Base-by-base conservation (phyloP, 768 basidiomycete genomes). In the Auricularia sp. region DNA sequence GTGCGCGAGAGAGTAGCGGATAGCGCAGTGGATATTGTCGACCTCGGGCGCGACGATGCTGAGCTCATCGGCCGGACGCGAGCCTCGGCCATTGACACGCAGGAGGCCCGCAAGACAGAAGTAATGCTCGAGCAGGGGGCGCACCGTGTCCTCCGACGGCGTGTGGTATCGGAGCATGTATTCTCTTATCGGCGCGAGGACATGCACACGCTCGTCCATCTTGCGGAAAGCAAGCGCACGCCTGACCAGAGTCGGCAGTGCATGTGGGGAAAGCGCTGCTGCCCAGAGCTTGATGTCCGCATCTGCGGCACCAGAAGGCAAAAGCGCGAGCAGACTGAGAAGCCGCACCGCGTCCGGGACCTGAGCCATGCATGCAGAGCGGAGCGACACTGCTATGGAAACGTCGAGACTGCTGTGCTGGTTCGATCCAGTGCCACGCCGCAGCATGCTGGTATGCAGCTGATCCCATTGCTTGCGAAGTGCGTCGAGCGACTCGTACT, bases 201-300 rank as follows among this genome's bases (percentile, higher is more conserved):
- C 51, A n/a, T 54, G 51, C 18, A 54, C 29, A 18, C 51, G 51
- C 10, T 18, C n/a, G 18, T 54, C 51, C 18, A 18, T 8, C n/a
- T 18, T 8, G 8, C 51, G 51, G 18, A 18, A n/a, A 7, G 51
- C 51, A 7, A 54, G 29, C 7, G 51, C 6, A 18, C 29, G 7
- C 29, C 18, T 8, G 10, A 54, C 7, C 51, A 54, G 51, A 8
- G 51, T 54, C 51, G 51, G 29, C n/a, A 54, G 51, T 18, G 51
- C 51, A 7, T 18, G 51, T 7, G 51, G 29, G 8, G 39, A 39
- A 7, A 39, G 39, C 7, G 39, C 7, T 12, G 8, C 39, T 7
- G 8, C 65, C 39, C 39, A 39, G 8, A 39, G 3, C 67, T 66
- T 18, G 66, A 70, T 62, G 39, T 69, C 60, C 21, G 53, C 60